Conservation (phyloP, 208 protist species). For the Hexamita inflata region DNA sequence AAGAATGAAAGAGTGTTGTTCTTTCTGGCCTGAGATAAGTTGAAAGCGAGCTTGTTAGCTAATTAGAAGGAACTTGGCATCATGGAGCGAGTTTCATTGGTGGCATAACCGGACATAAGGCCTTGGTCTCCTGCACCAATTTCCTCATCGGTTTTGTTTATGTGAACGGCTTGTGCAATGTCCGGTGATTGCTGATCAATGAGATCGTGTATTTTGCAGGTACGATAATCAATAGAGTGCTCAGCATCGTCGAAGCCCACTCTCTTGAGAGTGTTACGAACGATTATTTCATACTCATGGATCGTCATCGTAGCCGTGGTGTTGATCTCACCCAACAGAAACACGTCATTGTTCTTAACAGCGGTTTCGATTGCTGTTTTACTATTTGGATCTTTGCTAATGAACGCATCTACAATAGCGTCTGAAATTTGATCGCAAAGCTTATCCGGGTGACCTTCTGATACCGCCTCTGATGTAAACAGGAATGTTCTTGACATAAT, state of each 20-base stretch:
- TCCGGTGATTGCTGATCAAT: slow-evolving; percentile 77
- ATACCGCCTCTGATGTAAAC: slow-evolving; percentile 4
- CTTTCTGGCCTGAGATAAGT: slow-evolving; percentile 57
- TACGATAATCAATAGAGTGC: slow-evolving; percentile 53
- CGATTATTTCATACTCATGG: slow-evolving; percentile 91
- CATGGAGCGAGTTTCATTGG: slow-evolving; percentile 86
- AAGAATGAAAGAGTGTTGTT: slow-evolving; percentile 72
- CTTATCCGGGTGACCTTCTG: slow-evolving; percentile 24
- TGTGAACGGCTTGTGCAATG: slow-evolving; percentile 89
- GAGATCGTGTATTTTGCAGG: not conserved
- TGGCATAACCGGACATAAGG: slow-evolving; percentile 99
- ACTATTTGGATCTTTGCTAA: slow-evolving; percentile 77
- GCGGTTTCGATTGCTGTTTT: slow-evolving; percentile 94
- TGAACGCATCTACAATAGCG: slow-evolving; percentile 91
- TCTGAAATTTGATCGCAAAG: slow-evolving; percentile 73
- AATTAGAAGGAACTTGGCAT: slow-evolving; percentile 92
- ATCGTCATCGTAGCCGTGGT: slow-evolving; percentile 76
- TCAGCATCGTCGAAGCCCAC: slow-evolving; percentile 84
- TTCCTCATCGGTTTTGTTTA: slow-evolving; percentile 69
- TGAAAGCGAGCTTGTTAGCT: slow-evolving; percentile 66
- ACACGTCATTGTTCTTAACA: slow-evolving; percentile 90
- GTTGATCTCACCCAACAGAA: slow-evolving; percentile 98
- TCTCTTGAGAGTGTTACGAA: slow-evolving; percentile 79
- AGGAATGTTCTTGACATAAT: too few species aligned
- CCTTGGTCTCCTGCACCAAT: slow-evolving; percentile 96